Conservation (phyloP, 139 green algal genomes). For the Mychonastes homosphaera region DNA sequence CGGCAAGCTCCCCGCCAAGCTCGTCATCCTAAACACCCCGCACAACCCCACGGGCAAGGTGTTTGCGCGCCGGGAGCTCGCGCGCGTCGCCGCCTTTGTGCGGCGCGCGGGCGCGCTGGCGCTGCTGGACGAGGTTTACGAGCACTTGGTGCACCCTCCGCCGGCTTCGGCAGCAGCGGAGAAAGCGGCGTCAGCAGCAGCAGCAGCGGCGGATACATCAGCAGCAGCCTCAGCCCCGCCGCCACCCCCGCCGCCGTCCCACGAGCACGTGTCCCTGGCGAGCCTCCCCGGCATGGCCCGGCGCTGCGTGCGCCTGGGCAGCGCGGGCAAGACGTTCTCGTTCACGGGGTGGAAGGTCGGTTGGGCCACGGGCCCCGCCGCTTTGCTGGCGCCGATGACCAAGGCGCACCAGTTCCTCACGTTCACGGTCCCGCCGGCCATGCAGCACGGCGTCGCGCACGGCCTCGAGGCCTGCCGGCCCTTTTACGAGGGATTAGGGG, state of each 20-base stretch:
- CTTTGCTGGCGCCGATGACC: slow-evolving; percentile 49
- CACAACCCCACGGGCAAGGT: slow-evolving; percentile 74
- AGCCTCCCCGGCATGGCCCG: slow-evolving; percentile 56
- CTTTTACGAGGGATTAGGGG: neutral
- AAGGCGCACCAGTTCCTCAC: slow-evolving; percentile 76
- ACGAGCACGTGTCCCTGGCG: slow-evolving; percentile 46
- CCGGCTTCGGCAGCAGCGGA: too few relatives aligned
- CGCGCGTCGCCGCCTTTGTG: slow-evolving; percentile 52
- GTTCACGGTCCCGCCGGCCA: slow-evolving; percentile 59
- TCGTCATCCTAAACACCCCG: slow-evolving; percentile 70
- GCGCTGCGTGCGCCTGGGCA: slow-evolving; percentile 53
- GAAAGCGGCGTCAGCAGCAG: too few relatives aligned
- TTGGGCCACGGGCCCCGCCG: slow-evolving; percentile 56
- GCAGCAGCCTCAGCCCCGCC: too few relatives aligned
- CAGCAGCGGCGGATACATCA: too few relatives aligned
- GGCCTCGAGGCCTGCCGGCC: slow-evolving; percentile 32
- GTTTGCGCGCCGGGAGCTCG: slow-evolving; percentile 54
- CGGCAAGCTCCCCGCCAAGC: slow-evolving; percentile 51
- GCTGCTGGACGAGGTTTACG: slow-evolving; percentile 68
- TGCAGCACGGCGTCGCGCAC: slow-evolving; percentile 61
- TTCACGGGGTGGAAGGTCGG: slow-evolving; percentile 83
- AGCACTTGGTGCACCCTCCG: slow-evolving; percentile 58
- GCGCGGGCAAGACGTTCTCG: slow-evolving; percentile 71
- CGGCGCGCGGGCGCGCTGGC: slow-evolving; percentile 41
- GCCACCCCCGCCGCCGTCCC: too few relatives aligned